Conservation (phyloP, 2,329 filamentous ascomycete species). For the Nannizzia gypsea region DNA sequence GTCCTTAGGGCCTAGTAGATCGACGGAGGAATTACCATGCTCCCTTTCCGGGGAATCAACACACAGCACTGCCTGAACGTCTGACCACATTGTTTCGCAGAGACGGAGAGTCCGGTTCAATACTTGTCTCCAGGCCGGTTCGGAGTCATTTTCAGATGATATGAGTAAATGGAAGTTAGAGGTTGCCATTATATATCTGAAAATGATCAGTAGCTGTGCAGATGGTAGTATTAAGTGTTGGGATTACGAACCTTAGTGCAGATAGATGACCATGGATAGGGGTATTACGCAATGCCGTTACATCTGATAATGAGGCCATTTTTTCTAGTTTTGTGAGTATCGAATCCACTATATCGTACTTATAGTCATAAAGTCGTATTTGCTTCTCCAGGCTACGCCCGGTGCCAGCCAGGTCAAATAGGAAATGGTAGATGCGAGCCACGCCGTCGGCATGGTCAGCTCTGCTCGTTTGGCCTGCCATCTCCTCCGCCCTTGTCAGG, state of each 20-base stretch:
- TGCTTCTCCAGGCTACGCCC: slow-evolving; percentile 15
- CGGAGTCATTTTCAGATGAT: slow-evolving; percentile 18
- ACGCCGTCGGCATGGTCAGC: slow-evolving; percentile 90
- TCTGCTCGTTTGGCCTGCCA: slow-evolving; percentile 52
- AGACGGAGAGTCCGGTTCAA: slow-evolving; percentile 44
- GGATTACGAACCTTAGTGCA: slow-evolving; percentile 44
- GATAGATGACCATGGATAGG: slow-evolving; percentile 62
- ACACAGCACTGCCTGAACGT: slow-evolving; percentile 68
- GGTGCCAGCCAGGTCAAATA: slow-evolving; percentile 47
- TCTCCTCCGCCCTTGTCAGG: slow-evolving; percentile 25
- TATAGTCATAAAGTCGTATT: slow-evolving; percentile 24
- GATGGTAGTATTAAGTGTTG: too few relatives aligned
- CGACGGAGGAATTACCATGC: slow-evolving; percentile 54
- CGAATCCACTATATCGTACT: slow-evolving; percentile 42
- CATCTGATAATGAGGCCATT: slow-evolving; percentile 49
- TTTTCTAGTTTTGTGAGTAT: slow-evolving; percentile 52
- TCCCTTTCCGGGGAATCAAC: slow-evolving; percentile 83
- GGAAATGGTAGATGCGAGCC: slow-evolving; percentile 60
- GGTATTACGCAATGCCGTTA: slow-evolving; percentile 54
- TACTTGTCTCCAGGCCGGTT: slow-evolving; percentile 22
- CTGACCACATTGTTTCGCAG: slow-evolving; percentile 62
- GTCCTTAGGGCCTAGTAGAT: slow-evolving; percentile 70
- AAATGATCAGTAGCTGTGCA: slow-evolving; percentile 2
- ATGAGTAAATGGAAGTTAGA: slow-evolving; percentile 26
- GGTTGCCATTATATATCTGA: slow-evolving; percentile 40